Percentiles rank a stretch among this genome's conserved stretches.
phyloP scores from a whole-genome alignment of 768 basidiomycete genomes.

The Tricholoma bakamatsutake region DNA sequence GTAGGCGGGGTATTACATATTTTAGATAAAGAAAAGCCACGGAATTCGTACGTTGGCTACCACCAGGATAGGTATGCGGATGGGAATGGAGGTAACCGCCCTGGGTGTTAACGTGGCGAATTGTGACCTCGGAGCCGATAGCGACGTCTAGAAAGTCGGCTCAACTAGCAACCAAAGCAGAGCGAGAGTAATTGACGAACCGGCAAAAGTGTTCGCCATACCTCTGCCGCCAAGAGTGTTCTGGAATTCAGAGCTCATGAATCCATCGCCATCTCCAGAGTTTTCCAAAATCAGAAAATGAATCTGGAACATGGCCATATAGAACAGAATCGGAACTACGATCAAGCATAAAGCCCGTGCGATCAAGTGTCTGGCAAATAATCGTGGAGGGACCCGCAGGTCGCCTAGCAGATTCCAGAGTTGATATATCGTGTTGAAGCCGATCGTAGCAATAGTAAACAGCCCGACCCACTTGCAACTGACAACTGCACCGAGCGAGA shows the following conservation, averaged over 20 bases:
- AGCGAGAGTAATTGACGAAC: constrained; percentile 28
- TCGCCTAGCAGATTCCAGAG: constrained; percentile 91
- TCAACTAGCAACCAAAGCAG: neutral
- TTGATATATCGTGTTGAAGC: constrained; percentile 76
- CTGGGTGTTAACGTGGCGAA: constrained; percentile 94
- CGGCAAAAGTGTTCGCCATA: constrained; percentile 92
- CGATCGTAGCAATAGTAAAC: constrained; percentile 95
- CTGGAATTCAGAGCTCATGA: constrained; percentile 99
- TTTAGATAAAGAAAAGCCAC: neutral
- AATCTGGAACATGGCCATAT: constrained; percentile 95
- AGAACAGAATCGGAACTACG: constrained; percentile 76
- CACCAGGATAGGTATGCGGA: constrained; percentile 80
- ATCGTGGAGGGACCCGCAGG: constrained; percentile 62
- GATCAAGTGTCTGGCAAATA: constrained; percentile 80
- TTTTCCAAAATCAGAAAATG: constrained; percentile 87
- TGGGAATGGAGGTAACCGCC: constrained; percentile 99
- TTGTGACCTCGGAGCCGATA: constrained; percentile 72
- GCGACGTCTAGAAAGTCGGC: constrained; percentile 59
- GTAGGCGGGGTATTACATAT: constrained; percentile 4
- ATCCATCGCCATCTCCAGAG: constrained; percentile 95
- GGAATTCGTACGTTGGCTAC: constrained; percentile 70
- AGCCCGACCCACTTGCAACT: constrained; percentile 98
- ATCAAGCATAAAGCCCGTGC: constrained; percentile 92
- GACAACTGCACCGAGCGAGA: constrained; percentile 87
- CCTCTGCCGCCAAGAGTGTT: constrained; percentile 85